Percentiles rank a stretch among this genome's conserved stretches.
Conservation (phyloP, 2,329 filamentous ascomycete genomes). For the Cercospora nicotianae region DNA sequence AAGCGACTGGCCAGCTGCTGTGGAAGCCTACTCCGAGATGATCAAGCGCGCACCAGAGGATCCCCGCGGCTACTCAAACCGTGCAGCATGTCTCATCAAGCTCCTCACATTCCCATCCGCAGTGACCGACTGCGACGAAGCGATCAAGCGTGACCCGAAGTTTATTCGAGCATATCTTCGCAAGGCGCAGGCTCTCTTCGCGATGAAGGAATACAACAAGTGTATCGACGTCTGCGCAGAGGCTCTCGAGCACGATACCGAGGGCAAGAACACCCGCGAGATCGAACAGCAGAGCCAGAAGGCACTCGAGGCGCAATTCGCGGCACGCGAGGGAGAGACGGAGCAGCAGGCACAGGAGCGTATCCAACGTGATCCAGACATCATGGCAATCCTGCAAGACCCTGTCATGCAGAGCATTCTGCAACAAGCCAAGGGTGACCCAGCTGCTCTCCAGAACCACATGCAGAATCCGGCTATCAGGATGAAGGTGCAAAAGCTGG, state of each 20-base stretch:
- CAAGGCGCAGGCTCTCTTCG: constrained; percentile 92
- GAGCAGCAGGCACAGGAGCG: constrained; percentile 94
- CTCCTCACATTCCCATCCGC: constrained; percentile 93
- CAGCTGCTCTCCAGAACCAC: constrained; percentile 89
- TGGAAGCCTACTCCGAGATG: constrained; percentile 95
- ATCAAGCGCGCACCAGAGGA: constrained; percentile 92
- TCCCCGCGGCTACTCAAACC: constrained; percentile 93
- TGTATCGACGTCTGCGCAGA: constrained; percentile 86
- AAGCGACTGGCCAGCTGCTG: constrained; percentile 89
- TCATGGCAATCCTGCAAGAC: constrained; percentile 88
- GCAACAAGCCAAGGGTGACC: constrained; percentile 94
- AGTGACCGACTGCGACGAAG: constrained; percentile 85
- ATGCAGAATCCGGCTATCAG: constrained; percentile 89
- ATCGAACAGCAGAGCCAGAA: constrained; percentile 95
- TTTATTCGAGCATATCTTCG: constrained; percentile 97
- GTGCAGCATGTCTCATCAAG: constrained; percentile 94
- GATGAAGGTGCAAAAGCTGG: constrained; percentile 89
- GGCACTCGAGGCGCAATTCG: constrained; percentile 85
- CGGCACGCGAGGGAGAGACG: constrained; percentile 80
- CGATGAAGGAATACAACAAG: constrained; percentile 98
- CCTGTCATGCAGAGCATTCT: constrained; percentile 95
- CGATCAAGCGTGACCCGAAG: constrained; percentile 84
- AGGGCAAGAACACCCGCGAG: constrained; percentile 80
- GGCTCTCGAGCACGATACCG: constrained; percentile 73
- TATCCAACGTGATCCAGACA: constrained; percentile 66